Conservation (phyloP, 306 rosid species). For the Cicer chorassanicum region DNA sequence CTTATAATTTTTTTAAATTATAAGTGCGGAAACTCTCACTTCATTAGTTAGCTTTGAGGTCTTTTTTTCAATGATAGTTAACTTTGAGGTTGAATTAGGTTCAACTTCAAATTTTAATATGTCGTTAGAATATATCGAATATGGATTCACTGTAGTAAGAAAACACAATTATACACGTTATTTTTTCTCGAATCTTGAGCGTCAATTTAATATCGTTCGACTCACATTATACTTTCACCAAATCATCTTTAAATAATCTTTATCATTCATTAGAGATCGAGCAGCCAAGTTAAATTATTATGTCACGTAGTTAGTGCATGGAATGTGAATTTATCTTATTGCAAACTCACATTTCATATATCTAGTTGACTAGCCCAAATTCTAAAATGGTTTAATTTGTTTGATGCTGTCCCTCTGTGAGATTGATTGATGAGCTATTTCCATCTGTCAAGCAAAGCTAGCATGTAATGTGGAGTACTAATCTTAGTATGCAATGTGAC, state of each 20-base stretch:
- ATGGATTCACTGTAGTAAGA: neutral
- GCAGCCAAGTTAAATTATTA: no score
- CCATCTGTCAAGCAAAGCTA: conserved; percentile 16
- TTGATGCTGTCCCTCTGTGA: conserved; percentile 18
- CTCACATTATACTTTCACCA: no score
- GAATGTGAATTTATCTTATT: neutral
- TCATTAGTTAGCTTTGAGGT: neutral
- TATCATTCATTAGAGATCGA: no score
- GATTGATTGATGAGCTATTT: conserved; percentile 11
- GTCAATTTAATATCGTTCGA: no score
- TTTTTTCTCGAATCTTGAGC: no score
- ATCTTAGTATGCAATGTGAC: neutral
- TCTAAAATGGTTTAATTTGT: conserved; percentile 19
- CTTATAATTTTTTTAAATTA: no score
- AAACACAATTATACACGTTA: no score
- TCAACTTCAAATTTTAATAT: neutral
- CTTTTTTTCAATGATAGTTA: no score
- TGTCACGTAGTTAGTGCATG: no score
- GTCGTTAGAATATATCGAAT: neutral
- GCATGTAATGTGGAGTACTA: conserved; percentile 7
- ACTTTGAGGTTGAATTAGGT: neutral
- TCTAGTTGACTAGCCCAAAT: neutral
- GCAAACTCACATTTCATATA: neutral
- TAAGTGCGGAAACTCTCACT: neutral
- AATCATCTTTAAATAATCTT: no score